Evolutionary conservation across 352 stramenopile genomes (phyloP).

Genomic region (Globisporangium acanthophoron): DNA sequence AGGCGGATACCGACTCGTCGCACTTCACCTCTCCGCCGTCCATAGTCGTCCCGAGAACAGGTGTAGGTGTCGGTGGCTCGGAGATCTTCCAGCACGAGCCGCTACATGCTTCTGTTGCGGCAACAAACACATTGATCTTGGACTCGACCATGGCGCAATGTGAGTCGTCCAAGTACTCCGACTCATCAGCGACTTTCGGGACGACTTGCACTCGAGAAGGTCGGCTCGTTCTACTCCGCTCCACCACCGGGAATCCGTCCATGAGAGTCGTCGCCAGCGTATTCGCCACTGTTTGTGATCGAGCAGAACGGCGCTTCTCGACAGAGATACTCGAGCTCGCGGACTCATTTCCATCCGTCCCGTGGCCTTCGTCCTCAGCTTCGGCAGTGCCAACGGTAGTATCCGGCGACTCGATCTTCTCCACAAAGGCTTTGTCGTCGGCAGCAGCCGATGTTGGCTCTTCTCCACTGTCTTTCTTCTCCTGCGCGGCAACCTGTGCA

Average conservation of each 20-base stretch:
- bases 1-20: background rate
- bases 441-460: background rate
- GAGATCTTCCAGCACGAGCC: conserved; percentile 33
- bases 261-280: conserved; percentile 45
- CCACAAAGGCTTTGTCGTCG: background rate
- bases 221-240: conserved; percentile 20
- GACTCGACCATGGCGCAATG: conserved; percentile 33
- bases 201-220: conserved; percentile 20
- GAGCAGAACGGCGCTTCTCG: conserved; percentile 50
- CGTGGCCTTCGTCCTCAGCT: conserved; percentile 1
- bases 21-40: background rate
- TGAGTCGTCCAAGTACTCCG: conserved; percentile 65
- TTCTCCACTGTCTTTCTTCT: conserved; percentile 1
- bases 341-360: conserved; percentile 7
- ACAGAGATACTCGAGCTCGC: conserved; percentile 11
- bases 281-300: conserved; percentile 48
- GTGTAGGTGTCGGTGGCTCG: background rate
- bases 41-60: background rate
- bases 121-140: conserved; percentile 38
- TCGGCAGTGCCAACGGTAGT: conserved; percentile 4
- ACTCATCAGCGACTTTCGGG: conserved; percentile 34
- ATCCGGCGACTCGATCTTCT: background rate
- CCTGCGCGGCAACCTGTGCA: background rate
- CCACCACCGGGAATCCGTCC: conserved; percentile 24
- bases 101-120: conserved; percentile 26